Evolutionary conservation across 1,139 yeast genomes (phyloP), one percentile per base, ranked within the genome.

Genomic region (Geotrichum cucujoidarum): DNA sequence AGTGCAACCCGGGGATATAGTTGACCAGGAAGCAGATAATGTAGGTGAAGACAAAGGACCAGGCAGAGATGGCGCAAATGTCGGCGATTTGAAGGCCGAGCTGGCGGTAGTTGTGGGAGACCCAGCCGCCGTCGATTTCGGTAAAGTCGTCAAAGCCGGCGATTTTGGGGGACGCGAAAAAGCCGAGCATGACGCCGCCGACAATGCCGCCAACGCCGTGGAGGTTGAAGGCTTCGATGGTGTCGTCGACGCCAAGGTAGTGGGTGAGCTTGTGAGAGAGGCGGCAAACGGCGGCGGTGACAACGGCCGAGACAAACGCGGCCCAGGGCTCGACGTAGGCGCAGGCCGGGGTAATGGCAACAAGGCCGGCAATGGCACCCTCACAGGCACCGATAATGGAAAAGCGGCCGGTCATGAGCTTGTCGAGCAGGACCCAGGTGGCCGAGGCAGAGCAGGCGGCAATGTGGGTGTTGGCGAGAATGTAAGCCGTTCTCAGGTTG

Each of bases 171-270:
- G 90, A 86, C 11, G 89, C 97, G 62, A 92, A 89, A 3, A 92
- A 63, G 0, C 89, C 97, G 64, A 89, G 89, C 70, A 88, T 88
- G 14, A 92, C 53, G 42, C 90, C 74, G 0, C 98, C 97, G 43
- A 92, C 76, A 43, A 89, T 75, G 35, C 98, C 98, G 0, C 97
- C 97, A 60, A 92, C 76, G 47, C 96, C 97, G 82, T 92, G 98
- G 79, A 90, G 97, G 24, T 97, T 97, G 65, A 92, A 77, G 44
- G 90, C 83, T 81, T 92, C 97, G 60, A 92, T 74, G 3, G 96
- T 82, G 68, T 92, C 98, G 66, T 92, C 97, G 50, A 89, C 90
- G 52, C 76, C 76, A 47, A 84, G 71, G 53, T 87, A 68, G 64
- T 85, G 87, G 69, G 92, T 92, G 65, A 92, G 70, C 61, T 88